Conservation (phyloP, 2,329 filamentous ascomycete genomes). For the Drechslera avenae region DNA sequence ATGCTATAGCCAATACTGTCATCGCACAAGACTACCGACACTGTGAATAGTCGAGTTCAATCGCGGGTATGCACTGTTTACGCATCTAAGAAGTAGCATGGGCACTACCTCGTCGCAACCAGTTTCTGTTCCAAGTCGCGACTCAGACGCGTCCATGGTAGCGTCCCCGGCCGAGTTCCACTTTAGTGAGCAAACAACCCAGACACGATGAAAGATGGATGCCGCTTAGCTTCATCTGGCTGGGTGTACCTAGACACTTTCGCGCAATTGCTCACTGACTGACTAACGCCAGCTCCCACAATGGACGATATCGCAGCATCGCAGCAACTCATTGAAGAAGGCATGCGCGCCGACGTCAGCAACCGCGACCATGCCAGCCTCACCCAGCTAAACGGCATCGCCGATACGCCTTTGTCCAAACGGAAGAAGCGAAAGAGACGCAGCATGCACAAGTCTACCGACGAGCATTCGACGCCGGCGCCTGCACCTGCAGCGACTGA, state of each 20-base stretch:
- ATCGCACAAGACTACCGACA: too few relatives aligned
- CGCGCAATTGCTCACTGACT: too few relatives aligned
- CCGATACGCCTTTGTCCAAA: not conserved
- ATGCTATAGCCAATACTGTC: not conserved
- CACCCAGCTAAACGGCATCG: not conserved
- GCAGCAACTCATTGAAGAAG: constrained; percentile 27
- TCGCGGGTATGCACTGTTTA: constrained; percentile 4
- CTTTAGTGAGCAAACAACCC: constrained; percentile 22
- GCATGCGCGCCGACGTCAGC: constrained; percentile 5
- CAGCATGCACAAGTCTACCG: not conserved
- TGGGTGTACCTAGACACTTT: constrained; percentile 15
- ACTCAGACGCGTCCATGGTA: constrained; percentile 1
- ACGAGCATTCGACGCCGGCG: not conserved
- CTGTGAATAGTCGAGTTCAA: too few relatives aligned
- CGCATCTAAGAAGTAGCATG: constrained; percentile 11
- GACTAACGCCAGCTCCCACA: constrained; percentile 11
- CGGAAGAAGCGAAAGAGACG: constrained; percentile 5
- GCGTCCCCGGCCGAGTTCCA: constrained; percentile 13
- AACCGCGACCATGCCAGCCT: too few relatives aligned
- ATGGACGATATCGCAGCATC: constrained; percentile 29
- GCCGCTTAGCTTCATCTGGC: not conserved
- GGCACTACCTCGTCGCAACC: constrained; percentile 26
- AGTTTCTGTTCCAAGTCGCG: constrained; percentile 1
- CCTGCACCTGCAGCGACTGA: not conserved
- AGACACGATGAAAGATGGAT: too few relatives aligned